Percentiles rank a stretch among this genome's conserved stretches.
Conservation (phyloP, 1,139 yeast species). For the Citeromyces hawaiiensis region DNA sequence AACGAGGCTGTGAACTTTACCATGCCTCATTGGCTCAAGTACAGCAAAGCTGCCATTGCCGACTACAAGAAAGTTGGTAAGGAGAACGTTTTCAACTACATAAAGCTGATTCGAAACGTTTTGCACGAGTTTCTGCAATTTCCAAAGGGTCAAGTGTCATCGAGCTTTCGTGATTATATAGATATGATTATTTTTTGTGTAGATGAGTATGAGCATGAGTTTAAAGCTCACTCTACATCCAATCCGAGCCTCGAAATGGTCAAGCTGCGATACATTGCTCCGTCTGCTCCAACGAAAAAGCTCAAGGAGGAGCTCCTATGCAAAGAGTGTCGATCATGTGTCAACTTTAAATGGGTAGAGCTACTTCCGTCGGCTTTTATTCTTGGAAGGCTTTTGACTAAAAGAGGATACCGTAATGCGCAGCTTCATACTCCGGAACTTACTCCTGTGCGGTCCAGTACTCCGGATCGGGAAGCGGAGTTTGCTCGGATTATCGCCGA, state of each 20-base stretch:
- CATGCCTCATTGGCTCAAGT: conserved; percentile 52
- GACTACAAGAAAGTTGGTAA: conserved; percentile 43
- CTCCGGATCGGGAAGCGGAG: conserved; percentile 11
- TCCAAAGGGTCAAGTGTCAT: conserved; percentile 1
- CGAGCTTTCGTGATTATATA: conserved; percentile 4
- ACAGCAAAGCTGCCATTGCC: conserved; percentile 41
- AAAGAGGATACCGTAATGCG: background rate
- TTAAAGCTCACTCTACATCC: background rate
- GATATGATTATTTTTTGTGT: conserved; percentile 5
- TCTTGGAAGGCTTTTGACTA: conserved; percentile 4
- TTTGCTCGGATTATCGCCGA: conserved; percentile 10
- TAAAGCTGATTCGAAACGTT: conserved; percentile 12
- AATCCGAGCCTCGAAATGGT: background rate
- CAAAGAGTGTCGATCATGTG: conserved; percentile 16
- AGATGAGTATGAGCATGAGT: conserved; percentile 3
- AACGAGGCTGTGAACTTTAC: conserved; percentile 79
- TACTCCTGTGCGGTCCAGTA: conserved; percentile 5
- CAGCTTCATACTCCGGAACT: conserved; percentile 13
- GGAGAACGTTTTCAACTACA: conserved; percentile 40
- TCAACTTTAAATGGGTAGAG: conserved; percentile 18
- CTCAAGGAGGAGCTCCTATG: conserved; percentile 17
- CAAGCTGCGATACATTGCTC: background rate
- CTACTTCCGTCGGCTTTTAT: conserved; percentile 4
- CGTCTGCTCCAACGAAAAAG: conserved; percentile 3
- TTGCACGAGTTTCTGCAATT: conserved; percentile 9